Base-by-base conservation (phyloP, 768 basidiomycete species). In the Leccinum barrowsii region DNA sequence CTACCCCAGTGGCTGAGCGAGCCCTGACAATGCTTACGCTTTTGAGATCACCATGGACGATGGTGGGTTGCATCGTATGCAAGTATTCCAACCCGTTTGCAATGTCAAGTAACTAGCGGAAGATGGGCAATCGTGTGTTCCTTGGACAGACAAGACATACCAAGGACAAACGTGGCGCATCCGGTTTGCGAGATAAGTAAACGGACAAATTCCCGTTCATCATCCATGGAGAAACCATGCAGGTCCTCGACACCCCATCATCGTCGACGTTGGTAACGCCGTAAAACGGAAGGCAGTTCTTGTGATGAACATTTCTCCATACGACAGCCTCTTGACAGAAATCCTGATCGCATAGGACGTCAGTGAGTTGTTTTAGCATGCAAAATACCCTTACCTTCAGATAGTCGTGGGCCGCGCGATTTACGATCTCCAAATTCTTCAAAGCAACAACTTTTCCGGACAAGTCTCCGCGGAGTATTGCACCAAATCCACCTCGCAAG, bases 31-130 rank as follows among this genome's bases (percentile, higher is more conserved):
- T 10, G 59, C 76, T 60, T 54, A 80, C 79, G 30, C 74, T 73
- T 63, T 78, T 79, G 21, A 79, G 58, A 54, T 80, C 79, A 10
- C 79, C 78, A 19, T 79, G 78, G 12, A 75, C 60, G 15, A 80
- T 71, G 1, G 78, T 77, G 24, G 76, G 76, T 32, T 70, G 56
- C 59, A 72, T 67, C 7, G 65, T 65, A 52, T 80, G 78, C 21
- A 79, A 64, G 56, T 77, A 78, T 37, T 67, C 65, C 7, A 79
- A 58, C 21, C 76, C 79, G 2, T 46, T 59, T 6, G 76, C 77
- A 17, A 75, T 62, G 37, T 77, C 76, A n/a, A 63, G 59, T 21
- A 79, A 57, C 79, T 79, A 44, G 13, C 8, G 10, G 2, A 52
- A 58, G 4, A 42, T 68, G 51, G 56, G 58, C 17, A 2, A 50